Evolutionary conservation across 176 grass and related monocot genomes (phyloP).

Genomic region (Rhynchospora breviuscula): DNA sequence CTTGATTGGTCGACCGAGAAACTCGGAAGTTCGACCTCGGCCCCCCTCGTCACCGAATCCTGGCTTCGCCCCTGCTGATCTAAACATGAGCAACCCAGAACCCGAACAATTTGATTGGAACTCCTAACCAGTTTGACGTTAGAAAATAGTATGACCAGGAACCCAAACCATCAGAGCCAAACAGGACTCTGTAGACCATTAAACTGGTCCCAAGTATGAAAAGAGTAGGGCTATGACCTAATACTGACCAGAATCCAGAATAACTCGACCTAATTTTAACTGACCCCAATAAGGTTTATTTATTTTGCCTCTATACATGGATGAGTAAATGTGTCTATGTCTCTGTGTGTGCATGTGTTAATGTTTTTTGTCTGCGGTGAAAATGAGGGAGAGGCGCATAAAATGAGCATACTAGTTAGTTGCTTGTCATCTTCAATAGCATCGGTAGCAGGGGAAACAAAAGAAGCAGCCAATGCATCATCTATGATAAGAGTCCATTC

Average conservation of each 20-base stretch:
- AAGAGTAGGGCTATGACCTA: neutral
- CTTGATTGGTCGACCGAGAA: too few species aligned
- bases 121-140: neutral
- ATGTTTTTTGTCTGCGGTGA: neutral
- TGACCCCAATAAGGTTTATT: neutral
- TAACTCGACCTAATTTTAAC: neutral
- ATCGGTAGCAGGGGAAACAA: constrained; percentile 71
- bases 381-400: neutral
- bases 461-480: constrained; percentile 78
- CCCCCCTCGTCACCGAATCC: too few species aligned
- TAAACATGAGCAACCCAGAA: neutral
- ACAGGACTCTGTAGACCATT: neutral
- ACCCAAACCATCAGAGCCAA: too few species aligned
- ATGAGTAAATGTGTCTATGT: neutral
- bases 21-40: too few species aligned
- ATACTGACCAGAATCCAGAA: neutral
- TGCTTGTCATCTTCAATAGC: constrained; percentile 64
- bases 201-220: neutral
- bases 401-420: constrained; percentile 52
- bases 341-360: neutral
- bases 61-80: too few species aligned
- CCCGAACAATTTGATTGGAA: neutral
- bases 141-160: neutral
- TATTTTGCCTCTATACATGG: neutral
- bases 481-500: constrained; percentile 84